phyloP scores from a whole-genome alignment of 225 moss, liverwort and hornwort genomes.

The Asterella californica region DNA sequence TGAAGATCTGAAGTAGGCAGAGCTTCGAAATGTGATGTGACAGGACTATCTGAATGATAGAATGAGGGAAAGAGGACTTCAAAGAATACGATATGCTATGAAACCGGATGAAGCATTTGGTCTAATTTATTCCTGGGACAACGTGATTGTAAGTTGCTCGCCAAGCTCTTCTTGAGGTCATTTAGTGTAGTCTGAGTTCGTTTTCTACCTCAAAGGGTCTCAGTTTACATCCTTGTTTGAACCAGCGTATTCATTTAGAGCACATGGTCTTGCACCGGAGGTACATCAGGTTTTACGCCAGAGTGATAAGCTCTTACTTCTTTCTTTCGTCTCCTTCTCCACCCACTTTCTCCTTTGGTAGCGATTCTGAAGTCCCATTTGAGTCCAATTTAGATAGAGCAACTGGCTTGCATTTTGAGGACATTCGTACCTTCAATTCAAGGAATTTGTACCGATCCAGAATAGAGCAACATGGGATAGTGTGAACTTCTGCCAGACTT shows the following conservation, averaged over 20 bases:
- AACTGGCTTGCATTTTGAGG: background rate
- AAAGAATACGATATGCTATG: conserved; percentile 95
- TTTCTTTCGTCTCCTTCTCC: no score
- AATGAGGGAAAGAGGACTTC: conserved; percentile 93
- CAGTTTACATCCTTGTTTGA: background rate
- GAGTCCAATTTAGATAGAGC: background rate
- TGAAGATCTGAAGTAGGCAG: background rate
- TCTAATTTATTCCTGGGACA: conserved; percentile 97
- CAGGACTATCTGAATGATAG: conserved; percentile 89
- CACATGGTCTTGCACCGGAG: no score
- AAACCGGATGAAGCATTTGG: conserved; percentile 97
- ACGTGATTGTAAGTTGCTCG: conserved; percentile 61
- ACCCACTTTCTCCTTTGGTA: no score
- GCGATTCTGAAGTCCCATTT: background rate
- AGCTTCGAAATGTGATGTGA: background rate
- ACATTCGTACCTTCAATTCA: background rate
- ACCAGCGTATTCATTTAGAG: background rate
- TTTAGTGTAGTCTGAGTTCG: background rate
- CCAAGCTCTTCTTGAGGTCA: background rate
- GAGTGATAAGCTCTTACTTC: no score
- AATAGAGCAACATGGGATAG: background rate
- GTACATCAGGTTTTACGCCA: no score
- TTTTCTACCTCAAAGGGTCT: background rate
- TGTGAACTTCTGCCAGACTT: background rate
- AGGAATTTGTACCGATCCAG: background rate